Conservation (phyloP, 805 yeast genomes). For the Citeromyces nyonsensis region DNA sequence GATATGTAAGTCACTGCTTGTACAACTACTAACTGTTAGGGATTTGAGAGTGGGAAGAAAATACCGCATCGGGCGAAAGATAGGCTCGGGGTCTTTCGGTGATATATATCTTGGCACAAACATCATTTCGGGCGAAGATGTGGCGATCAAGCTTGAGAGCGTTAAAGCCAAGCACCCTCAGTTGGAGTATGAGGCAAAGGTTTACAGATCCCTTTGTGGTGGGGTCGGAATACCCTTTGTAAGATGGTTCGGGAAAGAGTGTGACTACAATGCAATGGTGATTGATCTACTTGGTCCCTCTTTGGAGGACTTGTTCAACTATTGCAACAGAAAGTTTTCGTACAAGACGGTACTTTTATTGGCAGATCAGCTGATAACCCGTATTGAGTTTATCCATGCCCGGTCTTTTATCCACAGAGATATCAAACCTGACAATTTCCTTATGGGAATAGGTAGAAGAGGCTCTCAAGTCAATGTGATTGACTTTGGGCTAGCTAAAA, state of each 20-base stretch:
- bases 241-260: slow-evolving; percentile 93
- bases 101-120: slow-evolving; percentile 91
- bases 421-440: slow-evolving; percentile 71
- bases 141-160: slow-evolving; percentile 88
- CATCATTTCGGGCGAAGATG: slow-evolving; percentile 92
- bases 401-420: slow-evolving; percentile 81
- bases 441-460: slow-evolving; percentile 83
- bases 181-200: slow-evolving; percentile 91
- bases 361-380: slow-evolving; percentile 89
- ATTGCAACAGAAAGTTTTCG: slow-evolving; percentile 86
- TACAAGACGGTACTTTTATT: slow-evolving; percentile 84
- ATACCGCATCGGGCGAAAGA: slow-evolving; percentile 85
- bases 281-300: slow-evolving; percentile 93
- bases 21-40: slow-evolving; percentile 12
- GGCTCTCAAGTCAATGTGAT: slow-evolving; percentile 93
- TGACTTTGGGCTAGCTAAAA: slow-evolving; percentile 89
- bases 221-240: slow-evolving; percentile 96
- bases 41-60: slow-evolving; percentile 89
- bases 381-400: slow-evolving; percentile 92
- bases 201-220: slow-evolving; percentile 85
- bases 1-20: slow-evolving; percentile 3
- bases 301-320: slow-evolving; percentile 87
- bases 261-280: slow-evolving; percentile 94
- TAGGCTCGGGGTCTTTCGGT: slow-evolving; percentile 95
- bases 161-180: slow-evolving; percentile 92